phyloP scores from a whole-genome alignment of 1,139 yeast species.

The Pichia sp. region DNA sequence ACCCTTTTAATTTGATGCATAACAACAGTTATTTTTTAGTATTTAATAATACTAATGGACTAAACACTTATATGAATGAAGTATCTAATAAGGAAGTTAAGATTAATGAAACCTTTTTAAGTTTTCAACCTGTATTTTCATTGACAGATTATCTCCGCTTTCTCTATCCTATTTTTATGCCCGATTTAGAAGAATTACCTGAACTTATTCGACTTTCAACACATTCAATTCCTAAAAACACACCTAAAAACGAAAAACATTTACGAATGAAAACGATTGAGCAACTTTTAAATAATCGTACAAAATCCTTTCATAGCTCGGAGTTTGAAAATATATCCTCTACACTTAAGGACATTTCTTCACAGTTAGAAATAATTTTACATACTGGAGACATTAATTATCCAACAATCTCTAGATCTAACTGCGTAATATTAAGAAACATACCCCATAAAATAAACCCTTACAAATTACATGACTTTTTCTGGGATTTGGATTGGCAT shows the following conservation, averaged over 20 bases:
- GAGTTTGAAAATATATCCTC: background rate
- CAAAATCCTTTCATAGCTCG: background rate
- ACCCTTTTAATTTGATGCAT: constrained; percentile 2
- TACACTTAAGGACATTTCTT: background rate
- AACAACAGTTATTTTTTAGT: constrained; percentile 12
- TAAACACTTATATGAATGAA: constrained; percentile 1
- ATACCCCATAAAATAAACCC: constrained; percentile 30
- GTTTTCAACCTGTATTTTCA: background rate
- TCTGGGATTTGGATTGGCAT: constrained; percentile 40
- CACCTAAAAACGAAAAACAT: too few species aligned
- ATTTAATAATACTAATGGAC: constrained; percentile 6
- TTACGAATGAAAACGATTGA: too few species aligned
- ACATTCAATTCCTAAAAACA: background rate
- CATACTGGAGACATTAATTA: too few species aligned
- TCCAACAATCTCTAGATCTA: background rate
- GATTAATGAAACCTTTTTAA: background rate
- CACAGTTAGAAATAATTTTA: background rate
- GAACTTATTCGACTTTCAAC: background rate
- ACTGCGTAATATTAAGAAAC: constrained; percentile 24
- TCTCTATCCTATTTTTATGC: constrained; percentile 6
- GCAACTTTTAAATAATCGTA: background rate
- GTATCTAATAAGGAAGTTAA: background rate
- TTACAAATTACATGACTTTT: constrained; percentile 27
- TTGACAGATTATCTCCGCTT: background rate
- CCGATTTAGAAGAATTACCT: constrained; percentile 14